phyloP scores from a whole-genome alignment of 345 rosid genomes.

The Lumnitzera racemosa region DNA sequence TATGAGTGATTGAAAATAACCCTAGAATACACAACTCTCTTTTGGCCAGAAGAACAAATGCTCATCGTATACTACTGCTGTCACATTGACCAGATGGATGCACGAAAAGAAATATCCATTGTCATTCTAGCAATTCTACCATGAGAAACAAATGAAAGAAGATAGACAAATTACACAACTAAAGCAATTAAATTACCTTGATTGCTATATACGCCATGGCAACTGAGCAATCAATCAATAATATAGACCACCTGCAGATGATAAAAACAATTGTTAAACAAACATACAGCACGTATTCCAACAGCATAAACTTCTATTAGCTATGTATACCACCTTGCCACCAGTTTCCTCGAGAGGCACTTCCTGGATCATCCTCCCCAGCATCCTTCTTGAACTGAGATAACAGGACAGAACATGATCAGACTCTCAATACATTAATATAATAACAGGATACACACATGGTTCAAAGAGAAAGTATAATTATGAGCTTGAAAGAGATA shows the following conservation, averaged over 20 bases:
- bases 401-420: slow-evolving; percentile 2
- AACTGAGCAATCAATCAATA: slow-evolving; percentile 34
- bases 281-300: no score
- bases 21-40: no score
- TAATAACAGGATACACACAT: no score
- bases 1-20: no score
- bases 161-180: not conserved
- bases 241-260: slow-evolving; percentile 48
- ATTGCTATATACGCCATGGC: slow-evolving; percentile 5
- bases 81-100: no score
- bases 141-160: not conserved
- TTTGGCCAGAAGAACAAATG: no score
- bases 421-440: not conserved
- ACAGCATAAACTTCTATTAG: not conserved
- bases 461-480: no score
- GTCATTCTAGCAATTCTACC: no score
- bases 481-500: no score
- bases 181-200: slow-evolving; percentile 1
- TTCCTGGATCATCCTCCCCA: slow-evolving; percentile 66
- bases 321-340: slow-evolving; percentile 85
- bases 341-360: slow-evolving; percentile 92
- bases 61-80: no score
- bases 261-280: not conserved
- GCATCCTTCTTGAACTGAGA: slow-evolving; percentile 53
- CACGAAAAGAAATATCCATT: no score